phyloP scores from a whole-genome alignment of 2,329 filamentous ascomycete genomes.

The Alternaria panax region DNA sequence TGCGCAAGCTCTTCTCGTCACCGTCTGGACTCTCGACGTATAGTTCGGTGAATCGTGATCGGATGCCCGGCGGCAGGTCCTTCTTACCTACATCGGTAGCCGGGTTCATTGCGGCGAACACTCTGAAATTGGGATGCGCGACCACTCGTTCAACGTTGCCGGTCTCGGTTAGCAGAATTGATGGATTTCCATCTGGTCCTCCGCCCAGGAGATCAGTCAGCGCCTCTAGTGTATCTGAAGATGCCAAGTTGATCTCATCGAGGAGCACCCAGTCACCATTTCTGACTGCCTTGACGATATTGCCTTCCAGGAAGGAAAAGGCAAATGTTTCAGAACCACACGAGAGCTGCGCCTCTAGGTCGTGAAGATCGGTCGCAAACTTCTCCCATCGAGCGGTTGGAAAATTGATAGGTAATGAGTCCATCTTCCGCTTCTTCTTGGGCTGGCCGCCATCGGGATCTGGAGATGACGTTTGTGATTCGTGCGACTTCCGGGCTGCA shows the following conservation, averaged over 20 bases:
- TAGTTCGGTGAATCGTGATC: conserved; percentile 93
- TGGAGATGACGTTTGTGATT: conserved; percentile 51
- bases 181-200: conserved; percentile 75
- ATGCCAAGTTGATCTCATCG: conserved; percentile 96
- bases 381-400: conserved; percentile 79
- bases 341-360: conserved; percentile 81
- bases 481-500: conserved; percentile 48
- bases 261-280: conserved; percentile 97
- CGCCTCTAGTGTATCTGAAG: conserved; percentile 91
- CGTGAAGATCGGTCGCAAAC: conserved; percentile 76
- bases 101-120: conserved; percentile 99
- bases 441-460: conserved; percentile 64
- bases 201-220: conserved; percentile 85
- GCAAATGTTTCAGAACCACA: conserved; percentile 79
- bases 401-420: conserved; percentile 57
- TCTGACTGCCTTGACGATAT: conserved; percentile 91
- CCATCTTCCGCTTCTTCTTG: conserved; percentile 74
- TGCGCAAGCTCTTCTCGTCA: conserved; percentile 83
- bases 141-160: conserved; percentile 89
- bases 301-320: conserved; percentile 95
- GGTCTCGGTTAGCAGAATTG: conserved; percentile 88
- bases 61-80: conserved; percentile 85
- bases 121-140: conserved; percentile 90
- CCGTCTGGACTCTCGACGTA: conserved; percentile 92
- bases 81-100: conserved; percentile 97